Base-by-base conservation (phyloP, 2,329 filamentous ascomycete genomes). In the Beauveria rudraprayagi region DNA sequence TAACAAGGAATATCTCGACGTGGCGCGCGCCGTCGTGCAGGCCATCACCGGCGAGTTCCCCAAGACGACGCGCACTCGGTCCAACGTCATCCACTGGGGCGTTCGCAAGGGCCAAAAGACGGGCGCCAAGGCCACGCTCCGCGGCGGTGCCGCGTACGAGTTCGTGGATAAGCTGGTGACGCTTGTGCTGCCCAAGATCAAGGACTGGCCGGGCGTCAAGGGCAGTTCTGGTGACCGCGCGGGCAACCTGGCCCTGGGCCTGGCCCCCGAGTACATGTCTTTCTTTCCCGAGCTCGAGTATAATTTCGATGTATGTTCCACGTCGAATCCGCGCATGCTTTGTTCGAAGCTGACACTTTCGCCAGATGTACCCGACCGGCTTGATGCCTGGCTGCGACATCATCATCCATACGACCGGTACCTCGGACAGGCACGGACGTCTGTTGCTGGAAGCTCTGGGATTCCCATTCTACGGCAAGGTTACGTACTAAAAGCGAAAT, bases 201-300 rank as follows among this genome's bases (percentile, higher is more conserved):
- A 97, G 80, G 94, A 99, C 68, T 99, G 91, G 89, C 85, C 84
- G 61, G 94, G 94, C 22, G 70, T 85, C 61, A 71, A 76, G 66
- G 80, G 75, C 62, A 73, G 69, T 48, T 90, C 90, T 44, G 94
- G 94, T 70, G 94, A 99, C 73, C 87, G 86, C 70, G 88, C 88
- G 64, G 94, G 94, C 43, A 97, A 97, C 73, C 82, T 99, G 66
- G 82, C 81, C 10, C 93, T 92, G 73, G 94, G 94, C 66, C 80
- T 99, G 68, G 82, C 81, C 16, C 80, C 87, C 5, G 87, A 91
- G 62, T 85, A 89, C 67, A 85, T 96, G 68, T 85, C 88, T 56
- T 78, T 90, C 66, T 99, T 97, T 77, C 94, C 94, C 0, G 94
- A 99, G 78, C 84, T 99, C 51, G 92, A 97, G 75, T 85, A 91